A percentile compares a stretch with the other conserved stretches of the same genome.
These are phyloP conservation scores for Phialocephala sp. DNA, from an alignment of 2,329 filamentous ascomycete species.

Conservation along the genomic window DNA sequence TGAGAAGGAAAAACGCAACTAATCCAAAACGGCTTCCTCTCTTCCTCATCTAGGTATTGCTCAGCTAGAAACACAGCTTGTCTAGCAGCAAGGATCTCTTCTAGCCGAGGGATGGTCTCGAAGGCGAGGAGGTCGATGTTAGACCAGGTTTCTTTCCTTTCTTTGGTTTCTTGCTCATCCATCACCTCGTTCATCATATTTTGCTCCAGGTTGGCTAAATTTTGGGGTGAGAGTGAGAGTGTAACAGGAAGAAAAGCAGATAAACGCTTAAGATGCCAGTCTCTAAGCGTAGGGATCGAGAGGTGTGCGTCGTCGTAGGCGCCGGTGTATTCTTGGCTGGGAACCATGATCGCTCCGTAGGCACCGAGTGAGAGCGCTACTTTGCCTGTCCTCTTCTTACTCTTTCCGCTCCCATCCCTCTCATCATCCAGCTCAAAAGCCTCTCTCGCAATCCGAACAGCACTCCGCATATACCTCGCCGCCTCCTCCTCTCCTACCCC, in stretches of 20 bases:
- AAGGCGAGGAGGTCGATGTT: slow-evolving; percentile 62
- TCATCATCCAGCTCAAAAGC: slow-evolving; percentile 33
- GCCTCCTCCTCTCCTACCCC: slow-evolving; percentile 44
- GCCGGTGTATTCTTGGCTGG: slow-evolving; percentile 69
- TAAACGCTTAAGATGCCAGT: slow-evolving; percentile 65
- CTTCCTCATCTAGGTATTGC: not conserved
- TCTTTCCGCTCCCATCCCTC: slow-evolving; percentile 41
- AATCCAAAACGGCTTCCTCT: slow-evolving; percentile 56
- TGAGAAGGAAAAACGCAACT: slow-evolving; percentile 69
- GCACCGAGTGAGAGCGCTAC: slow-evolving; percentile 68
- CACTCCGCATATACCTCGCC: slow-evolving; percentile 49
- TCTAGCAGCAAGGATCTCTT: slow-evolving; percentile 65
- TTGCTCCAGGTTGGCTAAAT: too few species aligned
- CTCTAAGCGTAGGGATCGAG: slow-evolving; percentile 27
- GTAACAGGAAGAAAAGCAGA: too few species aligned
- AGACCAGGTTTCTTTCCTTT: slow-evolving; percentile 31
- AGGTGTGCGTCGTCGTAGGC: slow-evolving; percentile 55
- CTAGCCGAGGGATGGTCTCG: slow-evolving; percentile 68
- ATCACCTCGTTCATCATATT: too few species aligned
- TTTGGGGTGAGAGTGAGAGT: too few species aligned
- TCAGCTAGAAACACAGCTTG: slow-evolving; percentile 44
- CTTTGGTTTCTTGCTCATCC: slow-evolving; percentile 12
- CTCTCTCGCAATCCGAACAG: slow-evolving; percentile 45
- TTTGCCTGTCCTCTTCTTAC: slow-evolving; percentile 42
- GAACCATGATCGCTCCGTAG: slow-evolving; percentile 70